Conservation (phyloP, 2,329 filamentous ascomycete genomes). For the Neodidymelliopsis sp. region DNA sequence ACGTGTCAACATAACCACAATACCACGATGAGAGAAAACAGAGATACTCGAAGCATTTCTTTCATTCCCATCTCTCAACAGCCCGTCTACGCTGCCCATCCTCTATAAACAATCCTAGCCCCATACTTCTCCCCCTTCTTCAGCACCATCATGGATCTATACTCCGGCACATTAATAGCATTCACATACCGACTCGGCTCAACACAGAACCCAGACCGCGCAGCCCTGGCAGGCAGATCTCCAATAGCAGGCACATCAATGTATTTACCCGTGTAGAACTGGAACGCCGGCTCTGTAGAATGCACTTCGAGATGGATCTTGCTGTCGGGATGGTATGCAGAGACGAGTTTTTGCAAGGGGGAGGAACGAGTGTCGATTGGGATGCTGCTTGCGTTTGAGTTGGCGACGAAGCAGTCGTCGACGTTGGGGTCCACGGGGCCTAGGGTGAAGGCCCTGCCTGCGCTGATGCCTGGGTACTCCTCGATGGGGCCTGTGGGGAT, state of each 20-base stretch:
- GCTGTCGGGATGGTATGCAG: conserved; percentile 75
- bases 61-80: no score
- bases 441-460: conserved; percentile 74
- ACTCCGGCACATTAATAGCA: conserved; percentile 80
- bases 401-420: conserved; percentile 89
- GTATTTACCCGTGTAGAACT: conserved; percentile 92
- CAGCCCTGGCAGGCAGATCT: conserved; percentile 67
- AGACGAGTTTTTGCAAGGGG: conserved; percentile 72
- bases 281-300: conserved; percentile 94
- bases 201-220: conserved; percentile 84
- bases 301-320: conserved; percentile 83
- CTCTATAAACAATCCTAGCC: conserved; percentile 80
- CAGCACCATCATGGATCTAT: conserved; percentile 79
- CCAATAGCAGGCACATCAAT: conserved; percentile 75
- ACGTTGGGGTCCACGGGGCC: conserved; percentile 75
- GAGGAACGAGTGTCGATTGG: conserved; percentile 60
- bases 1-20: no score
- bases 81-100: conserved; percentile 68
- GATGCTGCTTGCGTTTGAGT: conserved; percentile 63
- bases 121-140: conserved; percentile 88
- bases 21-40: no score
- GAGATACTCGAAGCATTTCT: no score
- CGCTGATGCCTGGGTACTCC: conserved; percentile 69
- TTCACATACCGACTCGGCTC: conserved; percentile 94
- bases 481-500: conserved; percentile 77